Base-by-base conservation (phyloP, 495 filamentous ascomycete species). In the Aspergillus biplanus region DNA sequence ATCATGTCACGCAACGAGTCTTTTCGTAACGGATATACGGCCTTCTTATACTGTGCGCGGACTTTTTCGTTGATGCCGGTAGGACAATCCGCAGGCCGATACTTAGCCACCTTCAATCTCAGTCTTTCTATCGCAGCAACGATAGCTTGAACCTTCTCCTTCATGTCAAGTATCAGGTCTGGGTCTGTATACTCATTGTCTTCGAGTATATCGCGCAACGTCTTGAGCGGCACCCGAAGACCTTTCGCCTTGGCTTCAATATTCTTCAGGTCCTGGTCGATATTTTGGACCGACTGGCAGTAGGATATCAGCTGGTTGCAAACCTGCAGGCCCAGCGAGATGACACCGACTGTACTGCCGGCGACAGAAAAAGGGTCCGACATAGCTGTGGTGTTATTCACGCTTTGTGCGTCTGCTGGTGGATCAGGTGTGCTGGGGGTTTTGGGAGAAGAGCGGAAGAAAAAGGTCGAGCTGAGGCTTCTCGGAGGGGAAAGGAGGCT, bases 321-420 rank as follows among this genome's bases (percentile, higher is more conserved):
- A 11, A 56, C 54, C n/a, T 56, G 54, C 9, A 56, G n/a, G 1
- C 54, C 54, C 7, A 56, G 35, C 2, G 54, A 56, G n/a, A 56
- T 56, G 4, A 56, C 54, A 0, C 54, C 35, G n/a, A 56, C 54
- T 9, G 54, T 56, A 21, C 54, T 56, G 16, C 54, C 54, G 15
- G 54, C 54, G 18, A 56, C 37, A 15, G 54, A 56, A 32, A 56
- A 44, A 0, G 35, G 54, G n/a, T 56, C 54, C 7, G 54, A 16
- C 54, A 56, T 56, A 27, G 54, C n/a, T 18, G 7, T 55, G 11
- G 7, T 6, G 5, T 37, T 37, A 5, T 18, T n/a, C 9, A 15
- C 33, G 12, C 52, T n/a, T 27, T 7, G 33, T 15, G 31, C 31
- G 34, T 18, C n/a, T 21, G 49, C 13, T 39, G 37, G 37, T 7